These are phyloP conservation scores for Trichopus zeylanicus DNA, from an alignment of 116 monocot species.

Conservation along the genomic window DNA sequence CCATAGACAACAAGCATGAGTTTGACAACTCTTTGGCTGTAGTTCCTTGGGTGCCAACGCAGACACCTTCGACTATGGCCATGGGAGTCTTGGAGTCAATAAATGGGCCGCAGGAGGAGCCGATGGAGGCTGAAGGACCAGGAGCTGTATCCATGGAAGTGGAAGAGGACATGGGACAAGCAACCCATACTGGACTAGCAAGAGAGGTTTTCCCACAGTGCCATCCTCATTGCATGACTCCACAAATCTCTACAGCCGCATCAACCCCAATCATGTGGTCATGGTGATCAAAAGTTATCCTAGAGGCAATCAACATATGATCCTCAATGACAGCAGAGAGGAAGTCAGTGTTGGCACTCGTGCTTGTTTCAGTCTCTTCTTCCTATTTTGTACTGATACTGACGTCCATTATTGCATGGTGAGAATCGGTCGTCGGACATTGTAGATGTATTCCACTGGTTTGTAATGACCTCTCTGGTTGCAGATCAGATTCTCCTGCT, in stretches of 20 bases:
- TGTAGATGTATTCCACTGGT: no score
- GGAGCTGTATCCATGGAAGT: constrained; percentile 20
- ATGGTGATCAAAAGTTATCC: constrained; percentile 7
- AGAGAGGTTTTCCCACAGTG: constrained; percentile 8
- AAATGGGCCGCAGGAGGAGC: neutral
- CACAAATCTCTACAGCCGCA: constrained; percentile 5
- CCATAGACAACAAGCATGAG: neutral
- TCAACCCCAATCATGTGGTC: constrained; percentile 18
- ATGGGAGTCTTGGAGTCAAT: neutral
- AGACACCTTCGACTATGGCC: neutral
- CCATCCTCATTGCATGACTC: constrained; percentile 6
- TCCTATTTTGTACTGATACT: no score
- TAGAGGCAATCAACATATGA: no score
- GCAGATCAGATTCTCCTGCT: no score
- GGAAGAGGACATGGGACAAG: constrained; percentile 10
- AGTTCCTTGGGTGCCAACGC: constrained; percentile 16
- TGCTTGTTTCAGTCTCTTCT: no score
- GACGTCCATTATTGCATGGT: no score
- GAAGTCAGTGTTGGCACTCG: no score
- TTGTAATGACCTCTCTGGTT: no score
- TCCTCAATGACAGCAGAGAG: no score
- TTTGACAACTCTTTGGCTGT: constrained; percentile 9
- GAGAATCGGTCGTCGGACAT: no score
- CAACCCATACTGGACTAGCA: neutral
- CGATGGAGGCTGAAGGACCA: constrained; percentile 4